Percentiles rank a stretch among this genome's conserved stretches.
Conservation (phyloP, 1,139 yeast species). For the Nakaseomyces nivariensis region DNA sequence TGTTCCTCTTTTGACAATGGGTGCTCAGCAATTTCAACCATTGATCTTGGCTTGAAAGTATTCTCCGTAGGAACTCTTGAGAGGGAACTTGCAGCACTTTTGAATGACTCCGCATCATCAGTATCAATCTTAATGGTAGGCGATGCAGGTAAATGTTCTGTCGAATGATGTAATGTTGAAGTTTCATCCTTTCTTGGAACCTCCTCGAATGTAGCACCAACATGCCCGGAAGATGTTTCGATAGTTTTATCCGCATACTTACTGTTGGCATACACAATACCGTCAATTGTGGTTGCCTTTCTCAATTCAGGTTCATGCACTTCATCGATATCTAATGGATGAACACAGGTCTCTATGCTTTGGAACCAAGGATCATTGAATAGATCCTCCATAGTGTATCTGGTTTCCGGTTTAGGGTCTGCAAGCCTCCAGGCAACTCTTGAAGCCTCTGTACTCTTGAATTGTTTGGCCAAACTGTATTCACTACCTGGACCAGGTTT, state of each 20-base stretch:
- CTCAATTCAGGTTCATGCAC: conserved; percentile 20
- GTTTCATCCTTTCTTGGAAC: not conserved
- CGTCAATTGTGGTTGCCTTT: conserved; percentile 10
- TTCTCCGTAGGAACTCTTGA: not conserved
- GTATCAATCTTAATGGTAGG: not conserved
- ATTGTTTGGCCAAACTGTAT: conserved; percentile 52
- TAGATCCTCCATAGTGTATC: conserved; percentile 46
- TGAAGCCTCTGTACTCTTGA: conserved; percentile 50
- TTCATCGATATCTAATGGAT: conserved; percentile 15
- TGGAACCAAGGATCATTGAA: conserved; percentile 59
- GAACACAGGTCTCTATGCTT: conserved; percentile 46
- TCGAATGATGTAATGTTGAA: not conserved
- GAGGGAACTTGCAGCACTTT: not conserved
- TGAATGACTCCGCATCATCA: not conserved
- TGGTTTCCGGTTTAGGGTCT: conserved; percentile 46
- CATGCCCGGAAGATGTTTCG: not conserved
- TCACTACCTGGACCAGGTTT: conserved; percentile 58
- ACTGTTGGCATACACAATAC: conserved; percentile 2
- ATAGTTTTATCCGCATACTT: not conserved
- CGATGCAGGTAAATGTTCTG: not conserved
- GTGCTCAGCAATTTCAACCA: conserved; percentile 23
- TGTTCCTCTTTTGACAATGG: conserved; percentile 7
- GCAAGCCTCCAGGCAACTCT: conserved; percentile 68
- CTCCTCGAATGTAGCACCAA: not conserved
- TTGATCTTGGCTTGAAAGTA: conserved; percentile 15